phyloP scores from a whole-genome alignment of 768 basidiomycete species.

The Lactifluus rugatus region DNA sequence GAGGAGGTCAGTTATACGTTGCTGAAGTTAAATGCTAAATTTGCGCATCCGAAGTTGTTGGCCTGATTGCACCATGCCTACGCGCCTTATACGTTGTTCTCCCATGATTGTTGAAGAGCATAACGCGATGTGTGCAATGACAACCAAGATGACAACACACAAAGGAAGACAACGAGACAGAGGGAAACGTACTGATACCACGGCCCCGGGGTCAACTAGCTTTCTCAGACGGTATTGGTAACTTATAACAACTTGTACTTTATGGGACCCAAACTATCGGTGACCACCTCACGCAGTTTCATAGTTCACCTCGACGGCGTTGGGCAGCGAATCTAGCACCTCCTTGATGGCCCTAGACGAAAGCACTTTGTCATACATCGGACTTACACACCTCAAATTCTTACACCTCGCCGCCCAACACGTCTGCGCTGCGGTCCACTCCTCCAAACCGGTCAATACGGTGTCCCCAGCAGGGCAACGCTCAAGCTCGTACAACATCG shows the following conservation, averaged over 20 bases:
- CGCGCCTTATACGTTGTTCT: no score
- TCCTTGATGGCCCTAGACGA: slow-evolving; percentile 45
- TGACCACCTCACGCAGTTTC: background rate
- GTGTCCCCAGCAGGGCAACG: slow-evolving; percentile 50
- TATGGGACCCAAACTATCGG: background rate
- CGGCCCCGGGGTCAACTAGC: no score
- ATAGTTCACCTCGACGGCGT: slow-evolving; percentile 24
- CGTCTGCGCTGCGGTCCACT: slow-evolving; percentile 49
- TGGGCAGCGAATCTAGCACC: slow-evolving; percentile 44
- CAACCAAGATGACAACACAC: no score
- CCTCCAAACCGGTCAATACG: slow-evolving; percentile 39
- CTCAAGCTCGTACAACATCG: slow-evolving; percentile 49
- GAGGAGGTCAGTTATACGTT: no score
- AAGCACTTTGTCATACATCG: slow-evolving; percentile 47
- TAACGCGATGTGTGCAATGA: no score
- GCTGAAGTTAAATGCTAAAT: no score
- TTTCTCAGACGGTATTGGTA: no score
- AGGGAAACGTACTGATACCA: no score
- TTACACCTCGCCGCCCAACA: slow-evolving; percentile 54
- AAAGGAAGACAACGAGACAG: no score
- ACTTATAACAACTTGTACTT: background rate
- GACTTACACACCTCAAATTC: slow-evolving; percentile 34
- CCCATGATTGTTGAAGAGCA: no score
- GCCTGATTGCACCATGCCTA: no score
- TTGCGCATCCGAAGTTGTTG: no score